Evolutionary conservation across 225 moss, liverwort and hornwort species (phyloP), one percentile per base, ranked within the genome.

Genomic region (Straminergon stramineum): DNA sequence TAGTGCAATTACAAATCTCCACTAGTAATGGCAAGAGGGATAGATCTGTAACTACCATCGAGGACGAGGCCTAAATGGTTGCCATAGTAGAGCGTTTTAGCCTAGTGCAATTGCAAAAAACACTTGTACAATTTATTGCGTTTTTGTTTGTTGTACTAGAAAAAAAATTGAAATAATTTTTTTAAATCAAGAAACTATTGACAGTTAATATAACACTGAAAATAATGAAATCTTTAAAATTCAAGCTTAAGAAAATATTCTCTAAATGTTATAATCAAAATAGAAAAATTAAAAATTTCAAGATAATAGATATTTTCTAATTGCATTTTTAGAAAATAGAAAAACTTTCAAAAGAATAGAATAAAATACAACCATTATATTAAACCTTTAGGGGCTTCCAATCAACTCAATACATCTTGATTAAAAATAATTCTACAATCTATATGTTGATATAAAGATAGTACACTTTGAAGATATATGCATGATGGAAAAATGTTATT

Each of bases 11-110:
- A 48, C 6, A 18, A 75, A 6, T 74, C 17, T 75, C 1, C 4
- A 2, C 7, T 18, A 17, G 48, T 3, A 30, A 75, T 2, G 3
- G 1, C 4, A 74, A 75, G 37, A 43, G 0, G 4, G 6, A 0
- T 26, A 17, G 7, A 11, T 1, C 0, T 0, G 1, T 0, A 0
- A 19, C 4, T 19, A 52, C 4, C 13, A 51, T 51, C 0, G 0
- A 51, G 4, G 12, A 75, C 0, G 31, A 75, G 48, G 18, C 0
- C 75, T 6, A 75, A 18, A 31, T 31, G 31, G 7, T 51, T 75
- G 51, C 2, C 0, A 2, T 16, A 73, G 9, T 2, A 28, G 4
- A 45, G 17, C 9, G 1, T 28, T 28, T 6, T 0, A 74, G 1
- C 74, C 2, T 16, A 45, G 9, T 9, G 6, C 10, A 74, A 30